phyloP scores from a whole-genome alignment of 1,139 yeast species.

The Saccharomyces hybrid region DNA sequence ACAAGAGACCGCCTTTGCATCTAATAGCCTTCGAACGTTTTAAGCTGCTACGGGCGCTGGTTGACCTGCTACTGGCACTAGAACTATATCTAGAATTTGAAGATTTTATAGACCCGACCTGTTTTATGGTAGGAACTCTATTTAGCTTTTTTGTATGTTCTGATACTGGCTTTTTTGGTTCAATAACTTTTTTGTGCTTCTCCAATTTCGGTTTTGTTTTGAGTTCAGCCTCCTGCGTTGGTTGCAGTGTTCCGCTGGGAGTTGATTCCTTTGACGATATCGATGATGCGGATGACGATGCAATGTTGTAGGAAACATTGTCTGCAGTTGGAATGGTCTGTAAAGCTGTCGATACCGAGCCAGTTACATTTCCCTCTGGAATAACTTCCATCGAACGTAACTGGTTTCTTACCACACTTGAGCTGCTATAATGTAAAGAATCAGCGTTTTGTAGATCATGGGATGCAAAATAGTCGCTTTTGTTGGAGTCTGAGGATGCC shows the following conservation, averaged over 20 bases:
- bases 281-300: slow-evolving; percentile 7
- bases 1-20: slow-evolving; percentile 29
- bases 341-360: slow-evolving; percentile 11
- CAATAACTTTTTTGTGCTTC: not conserved
- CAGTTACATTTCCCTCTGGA: slow-evolving; percentile 8
- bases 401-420: slow-evolving; percentile 1
- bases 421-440: not conserved
- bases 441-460: not conserved
- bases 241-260: not conserved
- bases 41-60: slow-evolving; percentile 5
- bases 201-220: not conserved
- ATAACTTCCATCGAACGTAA: slow-evolving; percentile 11
- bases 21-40: slow-evolving; percentile 30
- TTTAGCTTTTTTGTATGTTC: slow-evolving; percentile 3
- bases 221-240: not conserved
- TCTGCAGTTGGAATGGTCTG: slow-evolving; percentile 25
- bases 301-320: slow-evolving; percentile 23
- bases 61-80: not conserved
- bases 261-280: not conserved
- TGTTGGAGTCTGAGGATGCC: not conserved
- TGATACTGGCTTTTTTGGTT: not conserved
- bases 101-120: slow-evolving; percentile 6
- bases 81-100: not conserved
- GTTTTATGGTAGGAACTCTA: slow-evolving; percentile 11
- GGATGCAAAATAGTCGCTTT: not conserved